phyloP scores from a whole-genome alignment of 257 asterid genomes.

The Nicotiana tabacum region DNA sequence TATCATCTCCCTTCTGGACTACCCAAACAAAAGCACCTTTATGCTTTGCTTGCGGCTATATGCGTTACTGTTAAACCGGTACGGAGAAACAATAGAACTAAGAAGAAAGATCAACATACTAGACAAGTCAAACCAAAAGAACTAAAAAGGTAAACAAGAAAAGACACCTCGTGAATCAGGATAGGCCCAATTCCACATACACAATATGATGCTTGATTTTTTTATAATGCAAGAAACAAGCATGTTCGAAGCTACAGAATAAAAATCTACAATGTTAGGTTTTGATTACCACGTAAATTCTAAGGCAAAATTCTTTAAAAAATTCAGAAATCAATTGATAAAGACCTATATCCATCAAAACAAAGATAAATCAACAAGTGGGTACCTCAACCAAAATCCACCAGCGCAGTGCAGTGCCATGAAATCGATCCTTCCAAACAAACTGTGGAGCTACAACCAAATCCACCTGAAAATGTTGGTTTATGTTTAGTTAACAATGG shows the following conservation, averaged over 20 bases:
- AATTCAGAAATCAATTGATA: neutral
- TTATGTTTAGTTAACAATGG: too few relatives aligned
- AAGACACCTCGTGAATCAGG: neutral
- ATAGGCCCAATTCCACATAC: neutral
- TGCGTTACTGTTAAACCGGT: neutral
- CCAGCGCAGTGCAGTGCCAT: constrained; percentile 94
- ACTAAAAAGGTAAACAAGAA: neutral
- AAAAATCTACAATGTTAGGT: neutral
- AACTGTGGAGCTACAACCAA: constrained; percentile 76
- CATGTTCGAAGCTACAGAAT: neutral
- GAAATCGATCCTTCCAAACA: constrained; percentile 94
- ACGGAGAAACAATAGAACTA: neutral
- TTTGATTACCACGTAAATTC: neutral
- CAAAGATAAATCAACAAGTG: neutral
- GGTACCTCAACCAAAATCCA: constrained; percentile 93
- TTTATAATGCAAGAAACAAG: neutral
- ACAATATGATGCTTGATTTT: neutral
- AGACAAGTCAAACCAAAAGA: neutral
- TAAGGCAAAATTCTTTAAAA: neutral
- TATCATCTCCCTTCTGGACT: neutral
- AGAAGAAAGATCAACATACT: neutral
- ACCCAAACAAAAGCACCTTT: neutral
- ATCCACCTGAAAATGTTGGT: constrained; percentile 22
- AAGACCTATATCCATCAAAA: neutral
- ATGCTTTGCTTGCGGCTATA: neutral